Conservation (phyloP, 768 basidiomycete species). For the Lyophyllum atratum region DNA sequence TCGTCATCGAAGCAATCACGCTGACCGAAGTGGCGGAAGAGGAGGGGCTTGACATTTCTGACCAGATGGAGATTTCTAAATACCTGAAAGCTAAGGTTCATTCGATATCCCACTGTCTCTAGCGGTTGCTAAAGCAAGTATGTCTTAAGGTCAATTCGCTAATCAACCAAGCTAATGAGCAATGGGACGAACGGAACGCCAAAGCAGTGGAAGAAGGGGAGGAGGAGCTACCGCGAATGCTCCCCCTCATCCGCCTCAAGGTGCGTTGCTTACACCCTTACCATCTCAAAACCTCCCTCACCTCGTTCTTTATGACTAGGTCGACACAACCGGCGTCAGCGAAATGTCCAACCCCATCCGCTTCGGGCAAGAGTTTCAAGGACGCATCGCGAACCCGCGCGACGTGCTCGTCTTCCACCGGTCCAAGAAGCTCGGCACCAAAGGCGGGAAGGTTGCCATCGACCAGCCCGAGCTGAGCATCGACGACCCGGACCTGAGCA, state of each 20-base stretch:
- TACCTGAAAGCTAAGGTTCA: slow-evolving; percentile 72
- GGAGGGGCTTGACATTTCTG: slow-evolving; percentile 72
- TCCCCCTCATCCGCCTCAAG: slow-evolving; percentile 87
- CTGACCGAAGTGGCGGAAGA: slow-evolving; percentile 80
- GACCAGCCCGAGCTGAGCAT: slow-evolving; percentile 83
- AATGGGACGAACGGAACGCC: slow-evolving; percentile 78
- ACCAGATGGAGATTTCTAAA: slow-evolving; percentile 82
- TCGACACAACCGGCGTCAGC: slow-evolving; percentile 88
- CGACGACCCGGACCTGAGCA: slow-evolving; percentile 69
- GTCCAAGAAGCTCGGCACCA: slow-evolving; percentile 60
- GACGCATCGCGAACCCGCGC: slow-evolving; percentile 89
- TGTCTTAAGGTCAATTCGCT: slow-evolving; percentile 69
- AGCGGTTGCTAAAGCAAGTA: not conserved
- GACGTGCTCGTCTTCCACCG: slow-evolving; percentile 92
- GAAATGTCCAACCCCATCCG: slow-evolving; percentile 96
- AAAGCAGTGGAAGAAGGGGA: slow-evolving; percentile 63
- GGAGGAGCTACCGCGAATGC: slow-evolving; percentile 64
- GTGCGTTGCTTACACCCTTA: slow-evolving; percentile 32
- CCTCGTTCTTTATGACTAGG: slow-evolving; percentile 40
- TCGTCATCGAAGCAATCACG: slow-evolving; percentile 82
- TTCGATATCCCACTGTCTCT: not conserved
- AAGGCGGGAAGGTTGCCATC: slow-evolving; percentile 58
- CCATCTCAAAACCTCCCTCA: not conserved
- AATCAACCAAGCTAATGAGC: slow-evolving; percentile 73
- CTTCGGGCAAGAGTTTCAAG: slow-evolving; percentile 94